Conservation (phyloP, 1,284 basidiomycete genomes). For the Malassezia caprae region DNA sequence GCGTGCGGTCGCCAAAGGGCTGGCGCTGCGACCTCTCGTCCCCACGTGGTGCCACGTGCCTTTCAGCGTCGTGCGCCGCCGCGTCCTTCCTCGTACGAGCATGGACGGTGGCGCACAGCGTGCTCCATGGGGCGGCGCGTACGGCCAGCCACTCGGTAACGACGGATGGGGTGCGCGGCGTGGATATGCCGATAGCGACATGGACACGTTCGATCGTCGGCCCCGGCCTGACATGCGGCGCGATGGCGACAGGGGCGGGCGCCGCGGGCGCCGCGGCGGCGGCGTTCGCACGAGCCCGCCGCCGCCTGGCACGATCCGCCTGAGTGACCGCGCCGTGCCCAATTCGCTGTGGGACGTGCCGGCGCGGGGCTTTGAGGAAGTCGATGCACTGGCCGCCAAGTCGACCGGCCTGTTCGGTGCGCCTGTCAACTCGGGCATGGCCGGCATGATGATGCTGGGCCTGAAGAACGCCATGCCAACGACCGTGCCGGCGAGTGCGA, state of each 20-base stretch:
- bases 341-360: slow-evolving; percentile 91
- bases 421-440: slow-evolving; percentile 8
- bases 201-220: neutral
- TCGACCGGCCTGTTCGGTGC: slow-evolving; percentile 85
- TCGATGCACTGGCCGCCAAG: slow-evolving; percentile 88
- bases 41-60: neutral
- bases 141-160: neutral
- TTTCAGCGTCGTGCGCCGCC: neutral
- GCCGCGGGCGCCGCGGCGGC: slow-evolving; percentile 49
- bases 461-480: slow-evolving; percentile 3
- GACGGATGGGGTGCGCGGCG: slow-evolving; percentile 3
- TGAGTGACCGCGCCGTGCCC: slow-evolving; percentile 75
- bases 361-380: slow-evolving; percentile 87
- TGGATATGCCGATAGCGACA: neutral
- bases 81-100: neutral
- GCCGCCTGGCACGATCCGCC: slow-evolving; percentile 68
- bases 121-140: neutral
- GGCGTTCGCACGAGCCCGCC: slow-evolving; percentile 72
- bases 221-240: slow-evolving; percentile 31
- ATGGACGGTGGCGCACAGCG: neutral
- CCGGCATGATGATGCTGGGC: slow-evolving; percentile 6
- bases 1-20: neutral
- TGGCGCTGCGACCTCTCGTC: neutral
- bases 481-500: neutral
- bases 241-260: slow-evolving; percentile 49